Base-by-base conservation (phyloP, 2,329 filamentous ascomycete species). In the Fusarium sp. region DNA sequence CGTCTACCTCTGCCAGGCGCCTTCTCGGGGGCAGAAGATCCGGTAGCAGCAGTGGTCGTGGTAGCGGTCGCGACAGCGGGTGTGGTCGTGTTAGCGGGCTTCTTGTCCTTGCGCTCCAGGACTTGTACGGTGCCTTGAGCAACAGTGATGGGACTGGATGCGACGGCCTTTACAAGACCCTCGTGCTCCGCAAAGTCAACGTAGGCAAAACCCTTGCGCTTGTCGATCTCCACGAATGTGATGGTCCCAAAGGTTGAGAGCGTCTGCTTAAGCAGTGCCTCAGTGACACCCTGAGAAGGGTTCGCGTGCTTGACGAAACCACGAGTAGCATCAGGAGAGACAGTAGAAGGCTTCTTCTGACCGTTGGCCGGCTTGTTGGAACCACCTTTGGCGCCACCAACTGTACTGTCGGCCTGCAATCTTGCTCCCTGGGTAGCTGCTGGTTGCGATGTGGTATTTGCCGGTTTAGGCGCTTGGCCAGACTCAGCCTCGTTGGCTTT, bases 121-220 rank as follows among this genome's bases (percentile, higher is more conserved):
- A 98, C 90, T 63, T 96, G 91, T 2, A 98, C 92, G 9, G 89
- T 88, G 7, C 91, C 93, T 72, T 96, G 90, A 0, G 90, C 93
- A 10, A 98, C 88, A 17, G 89, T 80, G 27, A 97, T 84, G 0
- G 91, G 92, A 70, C 92, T 96, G 11, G 90, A 91, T 14, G 87
- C 84, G 71, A 97, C 87, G 6, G 94, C 94, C 70, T 91, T 92
- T 68, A 85, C 85, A 23, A 98, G 80, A 9, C 84, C 83, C 9
- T 88, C 86, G 1, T 88, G 83, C 19, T 92, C 88, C 9, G 85
- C 84, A 77, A 97, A 98, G 62, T 97, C 91, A 35, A 96, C 89
- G 72, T 97, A 97, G 3, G 93, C 94, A 70, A 97, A 96, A 0
- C 93, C 93, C 75, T 97, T 97, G 70, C 93, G 90, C 75, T 93